phyloP scores from a whole-genome alignment of 2,329 filamentous ascomycete species.

The Paecilomyces sp. region DNA sequence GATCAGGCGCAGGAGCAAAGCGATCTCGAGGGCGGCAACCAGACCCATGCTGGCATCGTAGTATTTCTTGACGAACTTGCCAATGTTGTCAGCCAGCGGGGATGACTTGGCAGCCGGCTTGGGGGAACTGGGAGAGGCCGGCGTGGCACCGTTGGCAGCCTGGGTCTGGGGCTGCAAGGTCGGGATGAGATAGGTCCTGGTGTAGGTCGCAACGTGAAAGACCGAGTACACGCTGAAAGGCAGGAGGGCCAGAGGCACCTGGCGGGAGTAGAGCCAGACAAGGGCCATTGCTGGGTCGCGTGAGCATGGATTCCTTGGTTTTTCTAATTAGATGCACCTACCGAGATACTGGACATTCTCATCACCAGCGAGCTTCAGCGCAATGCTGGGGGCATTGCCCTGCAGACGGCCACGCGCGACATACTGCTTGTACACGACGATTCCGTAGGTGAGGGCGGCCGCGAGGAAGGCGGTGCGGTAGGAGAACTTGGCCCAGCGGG shows the following conservation, averaged over 20 bases:
- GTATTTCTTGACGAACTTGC: slow-evolving; percentile 93
- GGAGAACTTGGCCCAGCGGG: slow-evolving; percentile 67
- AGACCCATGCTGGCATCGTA: slow-evolving; percentile 95
- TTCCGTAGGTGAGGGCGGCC: slow-evolving; percentile 88
- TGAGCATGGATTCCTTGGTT: background rate
- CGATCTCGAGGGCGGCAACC: slow-evolving; percentile 80
- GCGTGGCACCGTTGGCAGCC: slow-evolving; percentile 42
- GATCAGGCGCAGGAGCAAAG: slow-evolving; percentile 76
- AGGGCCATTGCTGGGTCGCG: slow-evolving; percentile 69
- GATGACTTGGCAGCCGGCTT: slow-evolving; percentile 42
- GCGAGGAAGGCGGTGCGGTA: slow-evolving; percentile 89
- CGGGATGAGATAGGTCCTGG: slow-evolving; percentile 85
- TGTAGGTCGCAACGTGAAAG: slow-evolving; percentile 97
- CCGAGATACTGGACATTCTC: slow-evolving; percentile 98
- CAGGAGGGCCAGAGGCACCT: slow-evolving; percentile 82
- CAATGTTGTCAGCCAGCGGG: slow-evolving; percentile 74
- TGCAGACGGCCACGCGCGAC: slow-evolving; percentile 74
- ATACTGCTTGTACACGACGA: slow-evolving; percentile 97
- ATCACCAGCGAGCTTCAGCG: slow-evolving; percentile 65
- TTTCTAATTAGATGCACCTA: slow-evolving; percentile 42
- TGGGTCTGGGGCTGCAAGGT: slow-evolving; percentile 64
- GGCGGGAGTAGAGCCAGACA: slow-evolving; percentile 86
- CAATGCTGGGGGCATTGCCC: slow-evolving; percentile 54
- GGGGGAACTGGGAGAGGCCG: slow-evolving; percentile 50
- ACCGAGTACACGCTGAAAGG: slow-evolving; percentile 95